Evolutionary conservation across 2,329 filamentous ascomycete genomes (phyloP), one percentile per base, ranked within the genome.

Genomic region (Colletotrichum lini): DNA sequence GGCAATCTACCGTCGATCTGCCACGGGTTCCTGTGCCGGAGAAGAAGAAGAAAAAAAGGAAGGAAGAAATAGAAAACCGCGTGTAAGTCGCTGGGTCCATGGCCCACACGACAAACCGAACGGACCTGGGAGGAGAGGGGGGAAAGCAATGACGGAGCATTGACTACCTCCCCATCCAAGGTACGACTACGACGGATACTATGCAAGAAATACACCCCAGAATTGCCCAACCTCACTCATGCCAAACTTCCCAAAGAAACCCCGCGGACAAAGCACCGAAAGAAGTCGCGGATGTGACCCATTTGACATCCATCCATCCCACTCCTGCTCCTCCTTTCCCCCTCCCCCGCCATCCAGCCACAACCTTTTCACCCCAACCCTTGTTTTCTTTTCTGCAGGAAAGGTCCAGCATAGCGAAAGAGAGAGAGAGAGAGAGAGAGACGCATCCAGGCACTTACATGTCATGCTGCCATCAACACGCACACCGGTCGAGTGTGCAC

Each of bases 1-100:
- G 53, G 35, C 30, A 56, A 56, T 40, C 4, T 35, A 35, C 9
- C 21, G 50, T 68, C 59, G 59, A 68, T 68, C 65, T 50, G 40
- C 49, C 16, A 42, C 26, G 23, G 26, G 42, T 53, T 42, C 40
- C 62, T 21, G 45, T 30, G 40, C 62, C 13, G 21, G 49, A 47
- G 35, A 26, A 21, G 21, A 23, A 21, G 12, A 50, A 13, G 15
- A 16, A 50, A 26, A 5, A 8, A 35, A 30, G 8, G 2, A 9
- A 35, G 30, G 8, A 35, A 54, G 4, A 54, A 38, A 15, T 47
- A 9, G 16, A 47, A 49, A 49, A 21, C 45, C 21, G 52, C 18
- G 30, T 30, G 30, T 35, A 35, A 35, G 8, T 35, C 30, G 30
- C 6, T 52, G 47, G 35, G 45, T 40, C 35, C n/a, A 53, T 9